Evolutionary conservation across 352 stramenopile species (phyloP).

Genomic region (Phytophthora pluvialis): DNA sequence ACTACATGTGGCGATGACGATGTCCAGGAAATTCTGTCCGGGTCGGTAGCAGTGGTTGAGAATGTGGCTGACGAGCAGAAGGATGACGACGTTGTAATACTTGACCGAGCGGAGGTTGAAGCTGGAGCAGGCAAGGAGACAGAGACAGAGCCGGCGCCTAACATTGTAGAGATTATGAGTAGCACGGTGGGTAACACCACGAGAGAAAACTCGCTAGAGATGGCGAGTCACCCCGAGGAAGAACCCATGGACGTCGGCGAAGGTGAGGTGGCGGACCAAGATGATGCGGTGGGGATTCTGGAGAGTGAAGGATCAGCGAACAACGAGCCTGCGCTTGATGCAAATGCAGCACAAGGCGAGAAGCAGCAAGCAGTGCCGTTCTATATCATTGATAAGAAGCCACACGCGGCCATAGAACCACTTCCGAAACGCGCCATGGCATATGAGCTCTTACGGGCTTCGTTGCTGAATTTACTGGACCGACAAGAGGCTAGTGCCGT

Average conservation of each 20-base stretch:
- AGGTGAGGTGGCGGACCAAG: constrained; percentile 26
- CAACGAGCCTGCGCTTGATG: background rate
- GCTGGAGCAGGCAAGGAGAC: constrained; percentile 8
- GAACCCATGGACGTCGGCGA: constrained; percentile 40
- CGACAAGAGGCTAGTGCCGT: constrained; percentile 38
- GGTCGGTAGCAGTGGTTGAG: constrained; percentile 26
- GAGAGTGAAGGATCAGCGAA: constrained; percentile 1
- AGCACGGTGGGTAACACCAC: constrained; percentile 9
- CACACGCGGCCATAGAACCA: constrained; percentile 37
- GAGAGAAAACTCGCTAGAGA: constrained; percentile 39
- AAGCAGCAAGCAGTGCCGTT: constrained; percentile 31
- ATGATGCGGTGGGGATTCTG: constrained; percentile 8
- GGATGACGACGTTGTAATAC: constrained; percentile 15
- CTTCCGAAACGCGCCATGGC: constrained; percentile 56
- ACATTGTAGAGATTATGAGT: constrained; percentile 42
- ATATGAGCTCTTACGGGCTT: constrained; percentile 65
- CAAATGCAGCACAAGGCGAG: background rate
- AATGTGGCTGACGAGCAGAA: constrained; percentile 17
- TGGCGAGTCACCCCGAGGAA: constrained; percentile 44
- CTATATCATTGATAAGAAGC: constrained; percentile 58
- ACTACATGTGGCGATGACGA: background rate
- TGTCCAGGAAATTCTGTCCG: constrained; percentile 19
- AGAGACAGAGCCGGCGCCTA: constrained; percentile 26
- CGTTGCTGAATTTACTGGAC: constrained; percentile 65
- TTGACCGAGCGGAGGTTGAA: constrained; percentile 21